Evolutionary conservation across 306 rosid species (phyloP).

Genomic region (Medicago arabica): DNA sequence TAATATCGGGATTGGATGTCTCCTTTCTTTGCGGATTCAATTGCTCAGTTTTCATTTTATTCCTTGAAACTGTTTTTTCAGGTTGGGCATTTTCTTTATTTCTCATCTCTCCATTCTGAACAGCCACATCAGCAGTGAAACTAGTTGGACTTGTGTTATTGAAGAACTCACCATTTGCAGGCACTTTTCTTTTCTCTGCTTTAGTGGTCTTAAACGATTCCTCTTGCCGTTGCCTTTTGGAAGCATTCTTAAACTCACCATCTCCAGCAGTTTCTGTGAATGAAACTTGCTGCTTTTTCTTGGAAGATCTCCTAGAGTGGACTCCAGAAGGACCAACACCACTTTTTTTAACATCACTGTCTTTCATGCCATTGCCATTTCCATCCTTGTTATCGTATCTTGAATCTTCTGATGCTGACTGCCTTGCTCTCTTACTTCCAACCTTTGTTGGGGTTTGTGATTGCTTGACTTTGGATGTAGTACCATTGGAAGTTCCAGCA

Average conservation of each 20-base stretch:
- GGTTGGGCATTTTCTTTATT: slow-evolving; percentile 34
- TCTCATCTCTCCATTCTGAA: slow-evolving; percentile 34
- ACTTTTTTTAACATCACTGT: slow-evolving; percentile 42
- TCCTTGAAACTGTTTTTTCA: slow-evolving; percentile 43
- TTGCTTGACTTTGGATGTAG: slow-evolving; percentile 50
- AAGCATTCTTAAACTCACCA: slow-evolving; percentile 48
- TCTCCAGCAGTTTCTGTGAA: slow-evolving; percentile 45
- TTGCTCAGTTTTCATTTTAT: slow-evolving; percentile 19
- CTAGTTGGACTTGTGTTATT: slow-evolving; percentile 35
- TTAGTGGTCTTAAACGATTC: slow-evolving; percentile 24
- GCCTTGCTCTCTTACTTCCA: slow-evolving; percentile 61
- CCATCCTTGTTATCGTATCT: not conserved
- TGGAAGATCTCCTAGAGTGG: slow-evolving; percentile 51
- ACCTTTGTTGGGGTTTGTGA: slow-evolving; percentile 41
- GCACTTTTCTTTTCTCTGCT: slow-evolving; percentile 44
- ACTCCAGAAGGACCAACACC: slow-evolving; percentile 41
- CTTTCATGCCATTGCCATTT: slow-evolving; percentile 26
- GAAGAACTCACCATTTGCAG: slow-evolving; percentile 39
- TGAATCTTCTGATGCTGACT: slow-evolving; percentile 45
- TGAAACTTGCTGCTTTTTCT: slow-evolving; percentile 56
- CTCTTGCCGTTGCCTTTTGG: slow-evolving; percentile 51
- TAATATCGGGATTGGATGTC: not conserved
- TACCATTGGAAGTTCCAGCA: slow-evolving; percentile 44
- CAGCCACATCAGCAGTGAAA: slow-evolving; percentile 32
- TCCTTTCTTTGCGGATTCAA: not conserved